Evolutionary conservation across 768 basidiomycete species (phyloP), one percentile per base, ranked within the genome.

Genomic region (Polyporus arcularius): DNA sequence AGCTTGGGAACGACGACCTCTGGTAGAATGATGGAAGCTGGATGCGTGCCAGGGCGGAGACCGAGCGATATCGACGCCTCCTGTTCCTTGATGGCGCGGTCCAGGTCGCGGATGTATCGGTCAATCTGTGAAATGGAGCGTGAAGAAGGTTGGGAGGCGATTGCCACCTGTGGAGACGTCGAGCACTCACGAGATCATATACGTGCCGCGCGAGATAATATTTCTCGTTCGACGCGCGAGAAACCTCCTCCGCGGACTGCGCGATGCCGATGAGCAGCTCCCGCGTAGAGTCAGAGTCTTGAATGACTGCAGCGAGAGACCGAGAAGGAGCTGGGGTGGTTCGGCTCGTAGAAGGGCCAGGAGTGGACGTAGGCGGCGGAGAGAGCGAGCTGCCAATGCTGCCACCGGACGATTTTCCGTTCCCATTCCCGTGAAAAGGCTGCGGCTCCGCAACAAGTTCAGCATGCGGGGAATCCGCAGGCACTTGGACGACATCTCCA

Each of bases 61-160:
- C 84, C 85, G 18, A 84, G 75, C 11, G 80, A 77, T 48, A 87
- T 79, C 16, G 80, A 75, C 35, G 80, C 78, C 67, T 87, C 83
- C 66, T 85, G 82, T 61, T 85, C 82, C 51, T 81, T 80, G 57
- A 89, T 83, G n/a, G 82, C 87, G 66, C 90, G 85, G 65, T 94
- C 91, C 26, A 95, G 76, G 42, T 90, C 79, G 26, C 87, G 85
- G 31, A 90, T 86, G 68, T 94, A 90, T 39, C 92, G 81, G 63
- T 93, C 89, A 12, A 93, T 82, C 92, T 94, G 51, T 2, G 21
- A 14, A 40, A n/a, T 41, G 21, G 15, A 40, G 12, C 5, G 0
- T 9, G 30, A n/a, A 32, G 43, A 38, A 35, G 8, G 1, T 35
- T 52, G 45, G 11, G 30, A 28, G 28, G 26, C 8, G 42, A 16